Evolutionary conservation across 148 eudicot species (phyloP), one percentile per base, ranked within the genome.

Genomic region (Chenopodium quinoa): DNA sequence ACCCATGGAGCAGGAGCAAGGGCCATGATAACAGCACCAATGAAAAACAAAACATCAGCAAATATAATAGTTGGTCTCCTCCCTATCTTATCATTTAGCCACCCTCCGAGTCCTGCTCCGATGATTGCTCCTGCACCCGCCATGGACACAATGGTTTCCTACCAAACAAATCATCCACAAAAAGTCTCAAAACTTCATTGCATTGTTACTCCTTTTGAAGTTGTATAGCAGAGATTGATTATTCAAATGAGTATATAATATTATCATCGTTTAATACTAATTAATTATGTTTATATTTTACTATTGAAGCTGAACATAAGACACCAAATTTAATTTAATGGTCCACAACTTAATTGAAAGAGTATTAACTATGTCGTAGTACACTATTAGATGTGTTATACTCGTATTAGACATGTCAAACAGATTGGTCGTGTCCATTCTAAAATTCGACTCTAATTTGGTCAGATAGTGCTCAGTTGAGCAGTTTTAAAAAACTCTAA

Each of bases 51-150:
- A 29, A 87, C 22, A 72, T 84, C 89, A 2, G 86, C 89, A 2
- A 76, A 77, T 68, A 87, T 70, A 47, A 87, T 87, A 23, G 85
- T 54, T 10, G 75, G 84, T 75, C 78, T 84, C 22, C 89, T 73
- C 31, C 89, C 89, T n/a, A 87, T 66, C 76, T 75, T 79, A 64
- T 87, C 89, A 76, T 82, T 87, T 16, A 87, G 70, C 78, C 82
- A 87, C 44, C 89, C 89, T 73, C 87, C 89, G 14, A 84, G 16
- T 79, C 79, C 87, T 10, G 87, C 89, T 32, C 89, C 89, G 10
- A 87, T 13, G 27, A 87, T 87, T 9, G 89, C 89, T 46, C 89
- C 89, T 63, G 89, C 89, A 31, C 84, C 89, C 6, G 87, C 89
- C 66, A 70, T 87, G 2, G 87, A 82, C 31, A 87, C 89, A 31